Conservation (phyloP, 208 protist genomes). For the Crithidia mellificae region DNA sequence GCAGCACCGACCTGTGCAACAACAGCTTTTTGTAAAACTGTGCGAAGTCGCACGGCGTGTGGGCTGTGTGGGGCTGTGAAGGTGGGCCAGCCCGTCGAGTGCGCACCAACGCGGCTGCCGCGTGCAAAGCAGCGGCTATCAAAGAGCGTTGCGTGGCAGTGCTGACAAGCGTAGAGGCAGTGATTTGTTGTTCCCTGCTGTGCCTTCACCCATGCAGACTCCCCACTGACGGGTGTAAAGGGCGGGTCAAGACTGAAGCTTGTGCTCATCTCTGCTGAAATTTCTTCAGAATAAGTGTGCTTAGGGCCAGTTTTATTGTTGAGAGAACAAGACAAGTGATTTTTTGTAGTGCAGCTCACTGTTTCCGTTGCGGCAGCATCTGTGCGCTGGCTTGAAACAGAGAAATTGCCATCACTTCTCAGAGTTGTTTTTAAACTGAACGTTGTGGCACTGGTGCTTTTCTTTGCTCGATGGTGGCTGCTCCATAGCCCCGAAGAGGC, state of each 20-base stretch:
- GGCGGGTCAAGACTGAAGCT: conserved; percentile 45
- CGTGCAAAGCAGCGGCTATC: conserved; percentile 14
- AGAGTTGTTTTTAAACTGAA: too few relatives aligned
- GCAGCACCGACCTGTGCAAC: conserved; percentile 11
- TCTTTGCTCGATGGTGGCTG: too few relatives aligned
- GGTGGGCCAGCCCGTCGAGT: conserved; percentile 54
- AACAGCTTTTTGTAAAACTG: conserved; percentile 29
- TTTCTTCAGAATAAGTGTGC: too few relatives aligned
- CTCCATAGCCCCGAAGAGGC: conserved; percentile 4
- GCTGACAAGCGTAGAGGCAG: conserved; percentile 36
- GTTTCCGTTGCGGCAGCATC: too few relatives aligned
- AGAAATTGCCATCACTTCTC: too few relatives aligned
- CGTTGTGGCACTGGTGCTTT: not conserved
- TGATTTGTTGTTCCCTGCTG: not conserved
- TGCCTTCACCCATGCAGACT: conserved; percentile 11
- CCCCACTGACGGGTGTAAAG: conserved; percentile 46
- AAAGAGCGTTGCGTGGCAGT: conserved; percentile 43
- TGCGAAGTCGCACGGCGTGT: conserved; percentile 26
- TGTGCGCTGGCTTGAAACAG: too few relatives aligned
- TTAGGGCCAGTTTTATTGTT: too few relatives aligned
- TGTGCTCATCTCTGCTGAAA: not conserved
- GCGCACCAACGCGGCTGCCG: conserved; percentile 21
- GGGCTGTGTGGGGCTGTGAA: conserved; percentile 31
- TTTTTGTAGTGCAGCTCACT: too few relatives aligned
- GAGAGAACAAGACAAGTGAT: too few relatives aligned